Evolutionary conservation across 169 alveolate genomes (phyloP), one percentile per base, ranked within the genome.

Genomic region (Prorocentrum cordatum): DNA sequence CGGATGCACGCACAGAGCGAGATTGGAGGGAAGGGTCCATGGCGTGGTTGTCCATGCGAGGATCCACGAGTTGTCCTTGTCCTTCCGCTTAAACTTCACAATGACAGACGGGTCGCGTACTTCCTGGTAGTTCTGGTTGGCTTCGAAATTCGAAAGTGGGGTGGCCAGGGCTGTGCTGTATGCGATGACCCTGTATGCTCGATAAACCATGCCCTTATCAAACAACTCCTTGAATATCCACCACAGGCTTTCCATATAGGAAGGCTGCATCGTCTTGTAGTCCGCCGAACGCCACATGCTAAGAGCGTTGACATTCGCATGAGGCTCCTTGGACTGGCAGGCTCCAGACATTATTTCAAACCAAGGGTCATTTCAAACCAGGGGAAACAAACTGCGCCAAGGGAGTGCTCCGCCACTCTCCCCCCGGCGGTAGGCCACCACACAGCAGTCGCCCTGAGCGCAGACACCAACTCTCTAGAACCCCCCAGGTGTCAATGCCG

Each of bases 41-140:
- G 99, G 99, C 1, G 99, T 98, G 16, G 99, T 98, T 27, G 99
- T 98, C 99, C 99, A 98, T 36, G 64, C 64, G 26, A 29, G 22
- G 35, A 24, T 5, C 62, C 10, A 67, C 31, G 70, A 45, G 3
- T 18, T 59, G 26, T 93, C 95, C 38, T 93, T 96, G 35, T 92
- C 94, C n/a, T n/a, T n/a, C 16, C 85, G 68, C 5, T 97, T 96
- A 94, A 98, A 98, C 31, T 98, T 94, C 5, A 97, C 95, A 35
- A 96, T 93, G 33, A 98, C 92, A 39, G 99, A 94, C 3, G 99
- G 99, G 93, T 98, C 99, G 5, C 95, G 94, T 1, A 96, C 97
- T 36, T 96, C 97, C 88, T 96, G 96, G 93, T 97, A 97, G 92
- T 97, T 97, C 36, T 96, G 94, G 84, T 97, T 96, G 62, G 98